These are phyloP conservation scores for Euphorbia celastroides DNA, from an alignment of 441 rosid genomes.

Conservation along the genomic window DNA sequence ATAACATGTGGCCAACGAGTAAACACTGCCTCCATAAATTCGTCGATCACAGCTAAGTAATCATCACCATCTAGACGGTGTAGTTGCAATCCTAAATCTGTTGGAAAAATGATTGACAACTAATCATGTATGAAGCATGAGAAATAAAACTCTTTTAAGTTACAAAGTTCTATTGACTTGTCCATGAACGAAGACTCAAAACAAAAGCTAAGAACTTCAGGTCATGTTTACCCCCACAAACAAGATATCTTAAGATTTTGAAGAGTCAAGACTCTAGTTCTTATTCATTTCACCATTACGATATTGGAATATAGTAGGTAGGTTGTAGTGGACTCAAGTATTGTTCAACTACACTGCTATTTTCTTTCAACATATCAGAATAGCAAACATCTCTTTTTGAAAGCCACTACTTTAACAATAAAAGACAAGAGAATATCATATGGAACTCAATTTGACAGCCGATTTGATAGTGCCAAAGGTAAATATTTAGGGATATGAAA, in stretches of 20 bases:
- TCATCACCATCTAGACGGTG: slow-evolving; percentile 82
- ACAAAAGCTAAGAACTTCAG: neutral
- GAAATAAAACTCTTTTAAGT: neutral
- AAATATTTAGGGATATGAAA: no score
- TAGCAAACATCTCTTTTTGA: neutral
- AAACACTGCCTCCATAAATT: slow-evolving; percentile 99
- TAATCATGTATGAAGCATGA: slow-evolving; percentile 9
- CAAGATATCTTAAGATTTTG: neutral
- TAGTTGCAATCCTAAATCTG: slow-evolving; percentile 95
- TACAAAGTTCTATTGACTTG: slow-evolving; percentile 1
- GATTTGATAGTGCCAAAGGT: neutral
- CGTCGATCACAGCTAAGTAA: slow-evolving; percentile 75
- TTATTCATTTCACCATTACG: neutral
- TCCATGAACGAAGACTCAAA: neutral
- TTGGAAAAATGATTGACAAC: slow-evolving; percentile 15
- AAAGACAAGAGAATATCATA: neutral
- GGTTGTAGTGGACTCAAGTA: neutral
- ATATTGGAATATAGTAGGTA: neutral
- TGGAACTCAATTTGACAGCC: neutral
- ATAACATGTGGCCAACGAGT: slow-evolving; percentile 98
- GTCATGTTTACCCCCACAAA: no score
- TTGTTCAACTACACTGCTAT: neutral
- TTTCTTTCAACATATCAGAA: neutral
- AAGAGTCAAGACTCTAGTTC: neutral
- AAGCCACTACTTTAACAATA: neutral